phyloP scores from a whole-genome alignment of 768 basidiomycete genomes.

The Coprinellus aureogranulatus region DNA sequence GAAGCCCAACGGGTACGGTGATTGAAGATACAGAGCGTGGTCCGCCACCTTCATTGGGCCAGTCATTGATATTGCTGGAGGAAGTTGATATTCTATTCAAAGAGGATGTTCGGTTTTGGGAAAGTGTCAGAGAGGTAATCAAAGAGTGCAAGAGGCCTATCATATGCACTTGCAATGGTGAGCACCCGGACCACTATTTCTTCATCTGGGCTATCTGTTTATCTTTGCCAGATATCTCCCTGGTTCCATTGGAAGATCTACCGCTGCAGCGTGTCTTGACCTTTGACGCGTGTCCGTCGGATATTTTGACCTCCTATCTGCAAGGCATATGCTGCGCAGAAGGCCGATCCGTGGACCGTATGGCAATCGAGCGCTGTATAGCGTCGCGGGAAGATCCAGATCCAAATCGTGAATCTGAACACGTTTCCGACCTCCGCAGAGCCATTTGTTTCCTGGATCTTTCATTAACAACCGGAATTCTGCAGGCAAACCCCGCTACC shows the following conservation, averaged over 20 bases:
- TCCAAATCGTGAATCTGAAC: conserved; percentile 5
- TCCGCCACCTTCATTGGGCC: conserved; percentile 45
- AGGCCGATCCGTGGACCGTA: conserved; percentile 44
- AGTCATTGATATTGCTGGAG: conserved; percentile 89
- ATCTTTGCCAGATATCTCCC: conserved; percentile 54
- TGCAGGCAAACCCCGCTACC: not conserved
- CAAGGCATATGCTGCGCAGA: conserved; percentile 59
- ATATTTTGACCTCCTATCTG: conserved; percentile 65
- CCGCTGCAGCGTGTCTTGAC: conserved; percentile 71
- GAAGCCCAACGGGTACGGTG: not conserved
- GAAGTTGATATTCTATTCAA: conserved; percentile 93
- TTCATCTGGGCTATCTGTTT: conserved; percentile 4
- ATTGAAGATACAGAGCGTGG: conserved; percentile 14
- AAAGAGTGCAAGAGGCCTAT: conserved; percentile 83
- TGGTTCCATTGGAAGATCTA: conserved; percentile 71
- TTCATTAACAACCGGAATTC: conserved; percentile 6
- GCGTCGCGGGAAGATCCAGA: conserved; percentile 20
- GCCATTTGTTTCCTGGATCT: conserved; percentile 14
- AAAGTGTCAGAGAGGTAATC: conserved; percentile 76
- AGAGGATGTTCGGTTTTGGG: conserved; percentile 86
- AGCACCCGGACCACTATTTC: conserved; percentile 23
- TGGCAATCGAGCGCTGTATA: conserved; percentile 46
- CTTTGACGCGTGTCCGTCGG: conserved; percentile 59
- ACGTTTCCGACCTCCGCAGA: conserved; percentile 12
- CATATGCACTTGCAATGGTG: conserved; percentile 94